phyloP scores from a whole-genome alignment of 805 yeast genomes.

The Saccharomycopsis selenospora region DNA sequence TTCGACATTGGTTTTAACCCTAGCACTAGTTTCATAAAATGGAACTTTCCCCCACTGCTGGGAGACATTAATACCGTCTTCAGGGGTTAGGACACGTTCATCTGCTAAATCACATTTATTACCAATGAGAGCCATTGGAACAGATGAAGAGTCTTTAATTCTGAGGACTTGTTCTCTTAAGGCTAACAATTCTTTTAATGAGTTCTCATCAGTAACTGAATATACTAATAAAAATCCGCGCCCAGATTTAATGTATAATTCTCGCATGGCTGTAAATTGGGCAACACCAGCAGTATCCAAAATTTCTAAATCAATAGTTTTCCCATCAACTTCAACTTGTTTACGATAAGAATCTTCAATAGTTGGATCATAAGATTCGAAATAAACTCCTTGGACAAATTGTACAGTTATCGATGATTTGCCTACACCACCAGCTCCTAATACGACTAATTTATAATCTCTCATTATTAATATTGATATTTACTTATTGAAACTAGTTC shows the following conservation, averaged over 20 bases:
- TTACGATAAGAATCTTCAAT: conserved; percentile 93
- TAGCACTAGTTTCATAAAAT: conserved; percentile 90
- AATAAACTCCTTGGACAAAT: conserved; percentile 82
- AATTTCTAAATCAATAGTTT: conserved; percentile 78
- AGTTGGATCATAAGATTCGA: conserved; percentile 93
- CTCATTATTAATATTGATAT: conserved; percentile 30
- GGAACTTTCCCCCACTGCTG: conserved; percentile 86
- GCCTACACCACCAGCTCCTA: conserved; percentile 98
- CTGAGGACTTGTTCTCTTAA: conserved; percentile 78
- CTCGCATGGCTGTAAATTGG: conserved; percentile 94
- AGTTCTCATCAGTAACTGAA: conserved; percentile 68
- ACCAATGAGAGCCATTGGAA: conserved; percentile 87
- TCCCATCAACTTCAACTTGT: conserved; percentile 80
- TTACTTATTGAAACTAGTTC: too few relatives aligned
- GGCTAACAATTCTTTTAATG: conserved; percentile 70
- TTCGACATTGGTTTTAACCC: conserved; percentile 80
- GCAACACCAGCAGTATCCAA: conserved; percentile 93
- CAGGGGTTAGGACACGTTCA: conserved; percentile 69
- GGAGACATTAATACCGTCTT: conserved; percentile 76
- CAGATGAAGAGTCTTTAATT: conserved; percentile 67
- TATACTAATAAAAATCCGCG: conserved; percentile 86
- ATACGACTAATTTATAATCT: conserved; percentile 84
- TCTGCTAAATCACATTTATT: conserved; percentile 80
- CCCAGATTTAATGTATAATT: conserved; percentile 78
- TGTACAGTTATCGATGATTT: conserved; percentile 90